Evolutionary conservation across 805 yeast genomes (phyloP).

Genomic region (Kockiozyma suomiensis): DNA sequence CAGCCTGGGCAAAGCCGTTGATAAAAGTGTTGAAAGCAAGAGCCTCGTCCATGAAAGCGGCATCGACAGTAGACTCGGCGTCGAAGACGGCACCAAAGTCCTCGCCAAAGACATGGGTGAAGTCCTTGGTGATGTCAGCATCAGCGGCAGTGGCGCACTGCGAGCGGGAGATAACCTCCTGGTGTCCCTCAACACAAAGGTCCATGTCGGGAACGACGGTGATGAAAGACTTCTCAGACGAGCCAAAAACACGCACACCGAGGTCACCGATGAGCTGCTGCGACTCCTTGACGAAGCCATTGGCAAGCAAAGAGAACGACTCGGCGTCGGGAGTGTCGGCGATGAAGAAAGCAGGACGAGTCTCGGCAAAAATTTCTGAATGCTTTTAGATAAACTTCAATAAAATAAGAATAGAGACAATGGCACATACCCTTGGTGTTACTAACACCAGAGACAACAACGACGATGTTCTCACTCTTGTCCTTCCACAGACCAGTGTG

Average conservation of each 20-base stretch:
- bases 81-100: conserved; percentile 25
- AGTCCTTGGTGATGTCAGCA: conserved; percentile 21
- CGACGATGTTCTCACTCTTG: conserved; percentile 33
- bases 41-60: conserved; percentile 34
- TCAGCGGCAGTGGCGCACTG: conserved; percentile 28
- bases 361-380: conserved; percentile 32
- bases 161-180: conserved; percentile 29
- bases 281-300: conserved; percentile 30
- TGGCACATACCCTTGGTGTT: conserved; percentile 27
- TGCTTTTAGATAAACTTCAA: no score
- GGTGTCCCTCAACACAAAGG: conserved; percentile 30
- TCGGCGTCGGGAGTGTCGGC: conserved; percentile 32
- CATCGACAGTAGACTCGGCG: conserved; percentile 27
- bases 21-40: conserved; percentile 32
- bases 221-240: conserved; percentile 27
- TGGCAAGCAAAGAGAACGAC: conserved; percentile 32
- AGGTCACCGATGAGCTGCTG: conserved; percentile 35
- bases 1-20: conserved; percentile 27
- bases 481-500: conserved; percentile 34
- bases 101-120: conserved; percentile 24
- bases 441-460: conserved; percentile 29
- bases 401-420: neutral
- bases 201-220: conserved; percentile 35
- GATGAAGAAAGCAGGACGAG: conserved; percentile 32
- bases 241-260: conserved; percentile 28